These are phyloP conservation scores for Gossypium schwendimanii DNA, from an alignment of 441 rosid species.

Conservation along the genomic window DNA sequence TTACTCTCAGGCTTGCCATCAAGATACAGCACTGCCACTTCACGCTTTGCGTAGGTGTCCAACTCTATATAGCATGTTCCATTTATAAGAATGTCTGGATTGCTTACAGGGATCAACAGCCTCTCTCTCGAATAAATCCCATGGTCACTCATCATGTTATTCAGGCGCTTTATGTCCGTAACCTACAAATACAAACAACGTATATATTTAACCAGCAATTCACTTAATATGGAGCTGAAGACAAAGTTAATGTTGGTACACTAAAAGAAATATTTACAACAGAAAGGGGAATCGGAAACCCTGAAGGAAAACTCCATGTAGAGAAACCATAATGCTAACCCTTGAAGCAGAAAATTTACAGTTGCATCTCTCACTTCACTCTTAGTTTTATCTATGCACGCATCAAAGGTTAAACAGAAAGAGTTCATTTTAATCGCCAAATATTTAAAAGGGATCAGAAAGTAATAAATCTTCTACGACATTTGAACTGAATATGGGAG, in stretches of 20 bases:
- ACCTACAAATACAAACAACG: conserved; percentile 39
- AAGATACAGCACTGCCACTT: conserved; percentile 72
- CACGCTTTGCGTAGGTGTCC: conserved; percentile 68
- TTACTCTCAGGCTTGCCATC: conserved; percentile 48
- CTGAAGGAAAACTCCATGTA: background rate
- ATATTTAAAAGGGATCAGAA: background rate
- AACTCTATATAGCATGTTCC: conserved; percentile 73
- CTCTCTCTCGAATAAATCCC: conserved; percentile 86
- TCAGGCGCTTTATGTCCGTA: conserved; percentile 66
- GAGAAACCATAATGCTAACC: background rate
- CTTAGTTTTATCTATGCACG: background rate
- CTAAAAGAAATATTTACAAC: background rate
- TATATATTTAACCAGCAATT: background rate
- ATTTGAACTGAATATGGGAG: background rate
- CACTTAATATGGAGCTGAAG: background rate
- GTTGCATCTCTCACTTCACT: background rate
- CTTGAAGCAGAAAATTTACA: background rate
- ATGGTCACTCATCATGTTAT: conserved; percentile 92
- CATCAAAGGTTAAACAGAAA: background rate
- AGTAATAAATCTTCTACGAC: background rate
- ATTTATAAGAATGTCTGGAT: conserved; percentile 46
- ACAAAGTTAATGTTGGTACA: background rate
- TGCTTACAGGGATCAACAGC: conserved; percentile 67
- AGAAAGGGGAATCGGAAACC: background rate
- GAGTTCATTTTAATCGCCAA: background rate